phyloP scores from a whole-genome alignment of 805 yeast genomes.

The Saccharomycopsis babjevae region DNA sequence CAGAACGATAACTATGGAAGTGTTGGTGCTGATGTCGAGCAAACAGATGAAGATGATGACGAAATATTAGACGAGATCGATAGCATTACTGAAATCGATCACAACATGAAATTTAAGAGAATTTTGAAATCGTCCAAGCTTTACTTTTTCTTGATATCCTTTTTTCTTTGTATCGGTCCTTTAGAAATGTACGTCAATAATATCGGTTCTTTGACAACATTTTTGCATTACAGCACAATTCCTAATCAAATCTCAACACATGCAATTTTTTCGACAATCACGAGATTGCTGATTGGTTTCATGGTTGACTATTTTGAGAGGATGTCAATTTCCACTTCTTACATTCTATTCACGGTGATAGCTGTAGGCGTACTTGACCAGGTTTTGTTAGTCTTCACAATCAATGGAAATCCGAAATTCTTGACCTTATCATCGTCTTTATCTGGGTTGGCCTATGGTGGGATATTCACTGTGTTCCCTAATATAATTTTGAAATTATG shows the following conservation, averaged over 20 bases:
- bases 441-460: constrained; percentile 71
- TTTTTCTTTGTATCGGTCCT: constrained; percentile 70
- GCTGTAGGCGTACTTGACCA: constrained; percentile 31
- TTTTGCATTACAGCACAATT: constrained; percentile 22
- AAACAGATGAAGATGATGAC: constrained; percentile 23
- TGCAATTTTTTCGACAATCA: constrained; percentile 58
- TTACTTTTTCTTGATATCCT: constrained; percentile 51
- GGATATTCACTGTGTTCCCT: constrained; percentile 77
- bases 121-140: constrained; percentile 46
- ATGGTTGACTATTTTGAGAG: constrained; percentile 48
- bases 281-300: constrained; percentile 60
- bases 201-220: constrained; percentile 59
- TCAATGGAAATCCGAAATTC: constrained; percentile 9
- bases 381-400: constrained; percentile 15
- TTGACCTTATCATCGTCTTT: constrained; percentile 29
- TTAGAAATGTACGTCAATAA: constrained; percentile 77
- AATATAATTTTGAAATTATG: constrained; percentile 74
- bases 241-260: constrained; percentile 47
- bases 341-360: constrained; percentile 27
- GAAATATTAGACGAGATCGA: constrained; percentile 65
- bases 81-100: constrained; percentile 38
- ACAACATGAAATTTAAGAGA: constrained; percentile 4
- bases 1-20: not conserved
- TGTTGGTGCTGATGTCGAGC: constrained; percentile 22
- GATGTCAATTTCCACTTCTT: constrained; percentile 3